These are phyloP conservation scores for Dalechampia spathulata DNA, from an alignment of 441 rosid genomes.

Conservation along the genomic window DNA sequence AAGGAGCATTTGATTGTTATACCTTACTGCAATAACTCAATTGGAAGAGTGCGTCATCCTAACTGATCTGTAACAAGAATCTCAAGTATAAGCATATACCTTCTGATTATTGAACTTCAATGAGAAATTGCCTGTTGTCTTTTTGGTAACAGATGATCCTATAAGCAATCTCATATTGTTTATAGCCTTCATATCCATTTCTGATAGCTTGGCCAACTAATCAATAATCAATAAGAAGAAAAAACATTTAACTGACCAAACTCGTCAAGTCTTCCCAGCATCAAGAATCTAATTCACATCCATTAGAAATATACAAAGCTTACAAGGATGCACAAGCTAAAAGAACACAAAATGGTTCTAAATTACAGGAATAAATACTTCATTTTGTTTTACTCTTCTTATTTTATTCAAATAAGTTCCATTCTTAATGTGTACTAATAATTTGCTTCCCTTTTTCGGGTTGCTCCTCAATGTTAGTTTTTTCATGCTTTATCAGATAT, in stretches of 20 bases:
- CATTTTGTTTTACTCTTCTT: neutral
- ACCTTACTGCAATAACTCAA: neutral
- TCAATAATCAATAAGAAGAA: conserved; percentile 5
- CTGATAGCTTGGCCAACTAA: conserved; percentile 75
- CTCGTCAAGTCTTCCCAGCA: too few relatives aligned
- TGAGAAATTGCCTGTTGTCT: conserved; percentile 50
- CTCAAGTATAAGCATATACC: conserved; percentile 32
- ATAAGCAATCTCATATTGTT: conserved; percentile 77
- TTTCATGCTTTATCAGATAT: too few relatives aligned
- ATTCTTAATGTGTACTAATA: neutral
- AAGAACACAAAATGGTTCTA: neutral
- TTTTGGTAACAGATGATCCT: conserved; percentile 60
- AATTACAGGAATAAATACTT: neutral
- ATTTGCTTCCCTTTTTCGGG: neutral
- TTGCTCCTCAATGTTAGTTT: too few relatives aligned
- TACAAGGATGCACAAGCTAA: neutral
- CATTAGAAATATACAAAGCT: neutral
- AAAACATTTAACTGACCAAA: neutral
- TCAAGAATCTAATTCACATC: neutral
- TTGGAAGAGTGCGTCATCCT: neutral
- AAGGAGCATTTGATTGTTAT: conserved; percentile 11
- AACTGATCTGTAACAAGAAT: conserved; percentile 6
- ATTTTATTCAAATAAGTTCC: neutral
- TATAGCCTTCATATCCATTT: conserved; percentile 75
- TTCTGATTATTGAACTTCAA: conserved; percentile 82